Conservation (phyloP, 1,139 yeast genomes). For the Ogataea hybrid region DNA sequence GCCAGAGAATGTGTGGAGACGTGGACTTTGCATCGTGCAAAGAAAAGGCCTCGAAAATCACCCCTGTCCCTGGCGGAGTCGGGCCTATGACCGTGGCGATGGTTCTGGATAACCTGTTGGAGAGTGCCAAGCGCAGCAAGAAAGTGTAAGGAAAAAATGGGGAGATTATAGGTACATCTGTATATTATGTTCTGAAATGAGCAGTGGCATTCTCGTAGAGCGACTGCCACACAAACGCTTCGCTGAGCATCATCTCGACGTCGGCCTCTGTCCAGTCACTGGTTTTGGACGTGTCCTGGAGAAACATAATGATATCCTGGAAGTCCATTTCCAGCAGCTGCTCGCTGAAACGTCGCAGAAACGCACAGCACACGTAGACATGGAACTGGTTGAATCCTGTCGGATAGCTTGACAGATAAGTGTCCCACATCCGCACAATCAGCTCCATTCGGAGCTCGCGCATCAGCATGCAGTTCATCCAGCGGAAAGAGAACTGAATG, state of each 20-base stretch:
- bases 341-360: slow-evolving; percentile 80
- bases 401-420: slow-evolving; percentile 85
- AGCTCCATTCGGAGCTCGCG: slow-evolving; percentile 78
- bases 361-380: slow-evolving; percentile 98
- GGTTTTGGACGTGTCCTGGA: slow-evolving; percentile 84
- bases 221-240: slow-evolving; percentile 96
- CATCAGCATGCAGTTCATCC: slow-evolving; percentile 99
- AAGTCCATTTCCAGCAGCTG: slow-evolving; percentile 85
- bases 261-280: slow-evolving; percentile 83
- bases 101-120: slow-evolving; percentile 68
- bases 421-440: slow-evolving; percentile 97
- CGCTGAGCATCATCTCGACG: slow-evolving; percentile 87
- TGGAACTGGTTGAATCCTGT: slow-evolving; percentile 91
- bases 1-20: slow-evolving; percentile 71
- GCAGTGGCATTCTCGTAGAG: slow-evolving; percentile 87
- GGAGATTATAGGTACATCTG: slow-evolving; percentile 23
- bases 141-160: slow-evolving; percentile 4
- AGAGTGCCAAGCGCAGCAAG: slow-evolving; percentile 37
- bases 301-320: slow-evolving; percentile 86
- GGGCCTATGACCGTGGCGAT: slow-evolving; percentile 90
- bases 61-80: slow-evolving; percentile 89
- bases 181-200: slow-evolving; percentile 44
- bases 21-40: slow-evolving; percentile 63
- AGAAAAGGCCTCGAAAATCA: slow-evolving; percentile 54
- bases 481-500: slow-evolving; percentile 90